These are phyloP conservation scores for Aurifilum marmelostoma DNA, from an alignment of 2,329 filamentous ascomycete genomes.

Conservation along the genomic window DNA sequence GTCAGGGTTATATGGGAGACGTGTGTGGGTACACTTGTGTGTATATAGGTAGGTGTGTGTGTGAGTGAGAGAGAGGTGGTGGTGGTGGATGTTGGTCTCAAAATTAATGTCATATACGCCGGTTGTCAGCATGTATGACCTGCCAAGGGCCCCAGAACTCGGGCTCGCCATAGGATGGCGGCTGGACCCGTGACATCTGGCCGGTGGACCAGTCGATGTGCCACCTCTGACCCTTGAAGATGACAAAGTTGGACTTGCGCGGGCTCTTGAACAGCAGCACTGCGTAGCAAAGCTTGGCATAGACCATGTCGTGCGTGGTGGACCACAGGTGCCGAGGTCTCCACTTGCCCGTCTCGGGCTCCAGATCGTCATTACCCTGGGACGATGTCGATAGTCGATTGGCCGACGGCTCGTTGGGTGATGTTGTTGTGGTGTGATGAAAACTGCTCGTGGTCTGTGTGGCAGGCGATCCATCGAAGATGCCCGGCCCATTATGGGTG, in stretches of 20 bases:
- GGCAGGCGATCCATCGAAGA: constrained; percentile 8
- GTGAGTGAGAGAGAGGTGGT: too few species aligned
- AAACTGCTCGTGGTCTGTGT: neutral
- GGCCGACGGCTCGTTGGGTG: constrained; percentile 19
- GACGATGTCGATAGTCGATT: constrained; percentile 50
- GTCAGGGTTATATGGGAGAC: neutral
- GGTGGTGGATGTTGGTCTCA: neutral
- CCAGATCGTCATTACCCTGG: constrained; percentile 49
- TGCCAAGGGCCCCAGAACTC: constrained; percentile 55
- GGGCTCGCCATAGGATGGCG: constrained; percentile 57
- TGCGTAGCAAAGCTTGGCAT: constrained; percentile 64
- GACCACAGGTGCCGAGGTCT: constrained; percentile 59
- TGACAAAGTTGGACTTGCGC: constrained; percentile 60
- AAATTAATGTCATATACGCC: constrained; percentile 42
- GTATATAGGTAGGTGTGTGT: too few species aligned
- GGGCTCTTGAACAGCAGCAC: constrained; percentile 60
- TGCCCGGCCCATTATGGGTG: constrained; percentile 30
- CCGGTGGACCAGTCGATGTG: constrained; percentile 63
- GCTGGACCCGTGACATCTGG: constrained; percentile 55
- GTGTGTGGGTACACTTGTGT: neutral
- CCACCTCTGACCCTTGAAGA: constrained; percentile 61
- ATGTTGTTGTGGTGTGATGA: neutral
- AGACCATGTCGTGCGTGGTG: constrained; percentile 59
- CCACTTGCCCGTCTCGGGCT: constrained; percentile 59
- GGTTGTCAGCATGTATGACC: constrained; percentile 53